Percentiles rank a stretch among this genome's conserved stretches.
Conservation (phyloP, 129 eudicot species). For the Mikania micrantha region DNA sequence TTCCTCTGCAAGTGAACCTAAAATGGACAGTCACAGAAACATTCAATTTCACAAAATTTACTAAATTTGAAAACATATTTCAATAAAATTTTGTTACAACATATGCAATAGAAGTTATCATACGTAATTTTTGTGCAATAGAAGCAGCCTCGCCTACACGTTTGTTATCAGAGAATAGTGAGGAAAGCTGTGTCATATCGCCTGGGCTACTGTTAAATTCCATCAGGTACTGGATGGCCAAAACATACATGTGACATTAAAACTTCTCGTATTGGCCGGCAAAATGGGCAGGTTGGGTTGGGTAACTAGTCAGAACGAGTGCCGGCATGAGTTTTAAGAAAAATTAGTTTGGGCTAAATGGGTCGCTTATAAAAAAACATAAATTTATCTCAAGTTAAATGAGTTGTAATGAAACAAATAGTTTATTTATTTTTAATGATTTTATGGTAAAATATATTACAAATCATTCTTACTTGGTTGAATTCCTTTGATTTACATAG, state of each 20-base stretch:
- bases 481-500: too few relatives aligned
- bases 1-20: constrained; percentile 91
- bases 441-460: too few relatives aligned
- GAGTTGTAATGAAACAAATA: too few relatives aligned
- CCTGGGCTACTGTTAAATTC: constrained; percentile 86
- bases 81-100: not conserved
- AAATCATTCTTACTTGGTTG: too few relatives aligned
- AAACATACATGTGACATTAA: constrained; percentile 13
- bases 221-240: constrained; percentile 64
- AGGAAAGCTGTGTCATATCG: constrained; percentile 72
- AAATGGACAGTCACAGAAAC: constrained; percentile 2
- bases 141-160: constrained; percentile 97
- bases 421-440: too few relatives aligned
- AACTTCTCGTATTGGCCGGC: too few relatives aligned
- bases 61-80: not conserved
- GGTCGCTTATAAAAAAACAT: too few relatives aligned
- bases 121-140: constrained; percentile 90
- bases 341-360: too few relatives aligned
- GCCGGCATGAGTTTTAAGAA: too few relatives aligned
- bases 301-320: too few relatives aligned
- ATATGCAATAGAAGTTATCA: constrained; percentile 23
- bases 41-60: constrained; percentile 1
- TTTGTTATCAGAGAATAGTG: constrained; percentile 88
- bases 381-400: too few relatives aligned
- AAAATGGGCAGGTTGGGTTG: too few relatives aligned